Evolutionary conservation across 2,329 filamentous ascomycete species (phyloP).

Genomic region (Trichophyton mentagrophytes): DNA sequence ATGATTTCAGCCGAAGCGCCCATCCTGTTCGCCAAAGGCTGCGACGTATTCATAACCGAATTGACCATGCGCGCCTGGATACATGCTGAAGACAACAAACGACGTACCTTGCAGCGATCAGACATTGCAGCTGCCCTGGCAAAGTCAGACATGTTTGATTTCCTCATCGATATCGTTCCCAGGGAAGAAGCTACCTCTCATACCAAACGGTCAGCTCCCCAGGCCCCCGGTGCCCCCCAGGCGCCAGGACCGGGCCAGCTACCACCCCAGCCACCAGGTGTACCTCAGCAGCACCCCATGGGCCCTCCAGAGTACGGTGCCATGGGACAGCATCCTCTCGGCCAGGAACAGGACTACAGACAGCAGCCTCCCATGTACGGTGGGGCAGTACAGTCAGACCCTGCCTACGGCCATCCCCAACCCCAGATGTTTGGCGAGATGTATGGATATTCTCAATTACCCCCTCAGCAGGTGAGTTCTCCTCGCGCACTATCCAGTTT

Average conservation of each 20-base stretch:
- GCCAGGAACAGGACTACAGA: constrained; percentile 65
- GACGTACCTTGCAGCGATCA: constrained; percentile 82
- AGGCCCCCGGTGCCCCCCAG: constrained; percentile 6
- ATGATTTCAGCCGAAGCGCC: constrained; percentile 99
- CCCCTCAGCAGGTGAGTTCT: constrained; percentile 61
- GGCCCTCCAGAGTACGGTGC: constrained; percentile 45
- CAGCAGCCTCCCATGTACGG: constrained; percentile 64
- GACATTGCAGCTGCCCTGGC: constrained; percentile 92
- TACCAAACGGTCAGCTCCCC: constrained; percentile 55
- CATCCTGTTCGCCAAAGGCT: constrained; percentile 95
- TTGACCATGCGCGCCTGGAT: constrained; percentile 99
- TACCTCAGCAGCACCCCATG: constrained; percentile 44
- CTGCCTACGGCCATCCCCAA: constrained; percentile 65
- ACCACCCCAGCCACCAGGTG: constrained; percentile 29
- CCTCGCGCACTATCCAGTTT: too few species aligned
- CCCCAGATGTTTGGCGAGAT: constrained; percentile 71
- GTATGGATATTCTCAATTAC: constrained; percentile 72
- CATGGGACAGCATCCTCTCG: constrained; percentile 51
- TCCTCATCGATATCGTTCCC: constrained; percentile 95
- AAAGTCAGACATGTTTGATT: constrained; percentile 99
- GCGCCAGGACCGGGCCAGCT: constrained; percentile 28
- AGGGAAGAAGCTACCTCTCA: constrained; percentile 82
- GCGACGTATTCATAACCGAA: constrained; percentile 98
- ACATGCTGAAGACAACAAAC: constrained; percentile 97
- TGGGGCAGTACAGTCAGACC: constrained; percentile 61